Base-by-base conservation (phyloP, 2,329 filamentous ascomycete genomes). In the Chrysosporium keratinophilum region DNA sequence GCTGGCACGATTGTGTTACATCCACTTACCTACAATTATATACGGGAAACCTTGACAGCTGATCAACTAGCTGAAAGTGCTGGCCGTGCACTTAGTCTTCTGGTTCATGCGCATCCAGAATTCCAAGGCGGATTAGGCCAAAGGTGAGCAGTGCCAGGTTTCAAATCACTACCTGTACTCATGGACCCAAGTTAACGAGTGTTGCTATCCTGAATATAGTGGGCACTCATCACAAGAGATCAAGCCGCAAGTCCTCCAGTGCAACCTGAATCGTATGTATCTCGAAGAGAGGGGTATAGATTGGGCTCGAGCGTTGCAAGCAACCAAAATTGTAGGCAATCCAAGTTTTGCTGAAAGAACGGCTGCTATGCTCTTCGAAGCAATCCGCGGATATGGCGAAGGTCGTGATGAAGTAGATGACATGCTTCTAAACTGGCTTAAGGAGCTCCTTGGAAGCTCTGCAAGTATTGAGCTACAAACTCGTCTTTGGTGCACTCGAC, bases 281-380 rank as follows among this genome's bases (percentile, higher is more conserved):
- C 42, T 53, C 14, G 23, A 17, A 2, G 50, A 48, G 12, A 46
- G 40, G 31, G 14, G 9, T 28, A 6, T 46, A 7, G 17, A 53
- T n/a, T 28, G 35, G 5, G 39, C 28, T 40, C 10, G 40, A 12
- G 43, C 50, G 15, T 11, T 53, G 14, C 34, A 40, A 39, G 31
- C n/a, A 10, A 37, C 19, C 15, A 40, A 31, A 19, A n/a, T 0
- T 12, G 50, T 40, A 2, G 17, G 12, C 43, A 43, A 47, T 15
- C 19, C 10, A 17, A 53, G 19, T 12, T 53, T 53, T 15, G 34
- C 42, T 0, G 42, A 53, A 17, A 47, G 20, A 9, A 41, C 20
- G 11, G 50, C 50, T 44, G 50, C 47, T 15, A 53, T 53, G 50
- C 37, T 53, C 20, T 14, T 53, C 2, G 50, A 53, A 41, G 43